These are phyloP conservation scores for Ceratocystis colombiana DNA, from an alignment of 2,329 filamentous ascomycete genomes.

Conservation along the genomic window DNA sequence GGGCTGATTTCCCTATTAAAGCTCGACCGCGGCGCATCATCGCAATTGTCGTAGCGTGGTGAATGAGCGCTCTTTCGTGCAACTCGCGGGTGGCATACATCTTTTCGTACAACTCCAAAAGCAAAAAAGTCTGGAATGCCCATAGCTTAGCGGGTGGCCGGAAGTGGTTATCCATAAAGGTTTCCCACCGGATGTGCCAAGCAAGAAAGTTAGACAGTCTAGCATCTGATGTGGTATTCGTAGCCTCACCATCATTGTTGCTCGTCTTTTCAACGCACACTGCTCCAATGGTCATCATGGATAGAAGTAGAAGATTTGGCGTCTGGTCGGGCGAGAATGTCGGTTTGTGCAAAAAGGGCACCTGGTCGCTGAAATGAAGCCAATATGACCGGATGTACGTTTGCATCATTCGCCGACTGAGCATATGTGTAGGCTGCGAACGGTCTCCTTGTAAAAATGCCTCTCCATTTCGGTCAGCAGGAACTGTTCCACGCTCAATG, in stretches of 20 bases:
- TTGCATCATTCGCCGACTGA: conserved; percentile 93
- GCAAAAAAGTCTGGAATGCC: conserved; percentile 83
- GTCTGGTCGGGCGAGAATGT: conserved; percentile 85
- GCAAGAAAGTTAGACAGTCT: conserved; percentile 82
- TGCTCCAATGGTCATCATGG: conserved; percentile 87
- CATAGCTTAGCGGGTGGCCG: conserved; percentile 87
- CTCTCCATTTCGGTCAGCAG: conserved; percentile 21
- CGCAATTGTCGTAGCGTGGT: conserved; percentile 90
- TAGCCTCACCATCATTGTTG: conserved; percentile 60
- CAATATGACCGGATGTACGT: conserved; percentile 89
- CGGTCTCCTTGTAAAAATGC: conserved; percentile 59
- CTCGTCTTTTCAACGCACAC: conserved; percentile 74
- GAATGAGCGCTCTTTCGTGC: conserved; percentile 91
- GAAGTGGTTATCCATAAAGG: conserved; percentile 86
- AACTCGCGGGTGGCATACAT: conserved; percentile 89
- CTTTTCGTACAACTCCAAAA: conserved; percentile 93
- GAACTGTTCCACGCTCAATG: conserved; percentile 62
- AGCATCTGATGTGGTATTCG: conserved; percentile 51
- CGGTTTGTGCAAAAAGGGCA: conserved; percentile 88
- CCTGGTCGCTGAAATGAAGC: conserved; percentile 86
- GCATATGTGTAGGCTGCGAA: conserved; percentile 51
- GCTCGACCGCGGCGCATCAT: conserved; percentile 90
- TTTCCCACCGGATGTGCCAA: conserved; percentile 89
- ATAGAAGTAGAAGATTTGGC: conserved; percentile 70
- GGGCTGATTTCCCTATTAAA: conserved; percentile 68